Evolutionary conservation across 2,329 filamentous ascomycete genomes (phyloP).

Genomic region (Trichocomaceae sp.): DNA sequence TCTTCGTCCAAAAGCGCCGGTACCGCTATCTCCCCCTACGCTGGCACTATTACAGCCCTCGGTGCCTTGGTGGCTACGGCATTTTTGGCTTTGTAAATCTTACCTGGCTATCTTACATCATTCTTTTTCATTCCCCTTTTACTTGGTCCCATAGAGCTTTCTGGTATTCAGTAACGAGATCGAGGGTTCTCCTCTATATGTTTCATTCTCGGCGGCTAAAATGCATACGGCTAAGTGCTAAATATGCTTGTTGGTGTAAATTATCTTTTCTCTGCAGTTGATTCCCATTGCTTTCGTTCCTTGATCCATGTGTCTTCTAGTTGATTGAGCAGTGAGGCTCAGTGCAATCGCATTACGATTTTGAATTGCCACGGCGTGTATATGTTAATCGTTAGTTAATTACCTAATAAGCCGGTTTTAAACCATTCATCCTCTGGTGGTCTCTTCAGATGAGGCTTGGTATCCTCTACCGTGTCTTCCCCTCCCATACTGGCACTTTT

Average conservation of each 20-base stretch:
- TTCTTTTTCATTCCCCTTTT: neutral
- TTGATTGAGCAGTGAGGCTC: neutral
- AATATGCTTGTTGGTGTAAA: neutral
- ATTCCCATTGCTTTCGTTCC: neutral
- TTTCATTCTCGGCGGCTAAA: neutral
- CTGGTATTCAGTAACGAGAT: neutral
- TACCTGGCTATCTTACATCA: neutral
- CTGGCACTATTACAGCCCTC: constrained; percentile 6
- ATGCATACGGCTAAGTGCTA: neutral
- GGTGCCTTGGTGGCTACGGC: constrained; percentile 10
- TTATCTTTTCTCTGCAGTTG: neutral
- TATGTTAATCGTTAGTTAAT: too few species aligned
- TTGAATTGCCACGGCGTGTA: neutral
- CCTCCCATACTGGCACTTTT: too few species aligned
- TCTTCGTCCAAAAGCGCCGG: constrained; percentile 15
- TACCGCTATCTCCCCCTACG: constrained; percentile 12
- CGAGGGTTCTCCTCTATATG: neutral
- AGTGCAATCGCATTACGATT: neutral
- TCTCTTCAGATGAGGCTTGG: too few species aligned
- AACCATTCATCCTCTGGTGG: too few species aligned
- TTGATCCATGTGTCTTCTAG: neutral
- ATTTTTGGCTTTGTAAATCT: constrained; percentile 9
- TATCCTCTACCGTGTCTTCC: too few species aligned
- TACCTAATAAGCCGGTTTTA: too few species aligned
- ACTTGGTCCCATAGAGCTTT: neutral